Conservation (phyloP, 345 rosid genomes). For the Populus davidiana region DNA sequence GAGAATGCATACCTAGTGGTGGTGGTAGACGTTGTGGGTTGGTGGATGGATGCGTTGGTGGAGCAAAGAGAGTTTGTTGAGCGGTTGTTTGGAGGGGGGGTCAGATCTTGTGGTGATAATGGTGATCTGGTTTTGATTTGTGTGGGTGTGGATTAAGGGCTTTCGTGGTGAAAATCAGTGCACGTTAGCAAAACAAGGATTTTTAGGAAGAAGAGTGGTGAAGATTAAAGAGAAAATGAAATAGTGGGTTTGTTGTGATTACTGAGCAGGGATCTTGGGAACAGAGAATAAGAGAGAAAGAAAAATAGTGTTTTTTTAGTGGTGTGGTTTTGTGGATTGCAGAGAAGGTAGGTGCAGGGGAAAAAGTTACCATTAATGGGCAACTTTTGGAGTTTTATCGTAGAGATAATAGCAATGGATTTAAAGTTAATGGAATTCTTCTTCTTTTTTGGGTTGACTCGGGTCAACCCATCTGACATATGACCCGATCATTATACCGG, state of each 20-base stretch:
- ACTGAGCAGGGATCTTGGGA: background rate
- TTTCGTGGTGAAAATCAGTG: background rate
- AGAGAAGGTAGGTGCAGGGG: background rate
- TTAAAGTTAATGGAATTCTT: too few relatives aligned
- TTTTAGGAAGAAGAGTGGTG: background rate
- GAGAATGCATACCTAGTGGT: background rate
- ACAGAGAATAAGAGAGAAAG: background rate
- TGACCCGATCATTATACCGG: too few relatives aligned
- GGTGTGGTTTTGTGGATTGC: background rate
- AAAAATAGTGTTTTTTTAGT: slow-evolving; percentile 7
- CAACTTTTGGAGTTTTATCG: background rate
- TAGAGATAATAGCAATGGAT: background rate
- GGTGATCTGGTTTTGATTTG: slow-evolving; percentile 5
- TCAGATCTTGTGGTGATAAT: background rate
- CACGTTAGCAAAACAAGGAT: background rate
- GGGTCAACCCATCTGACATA: too few relatives aligned
- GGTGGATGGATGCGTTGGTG: slow-evolving; percentile 4
- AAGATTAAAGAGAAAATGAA: background rate
- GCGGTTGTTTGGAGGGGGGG: slow-evolving; percentile 1
- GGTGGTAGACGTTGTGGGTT: slow-evolving; percentile 76
- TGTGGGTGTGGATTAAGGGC: slow-evolving; percentile 4
- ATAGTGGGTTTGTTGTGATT: background rate
- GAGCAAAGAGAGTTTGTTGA: slow-evolving; percentile 7
- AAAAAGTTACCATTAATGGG: background rate
- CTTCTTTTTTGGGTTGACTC: too few relatives aligned